These are phyloP conservation scores for Apostasia ramifera DNA, from an alignment of 106 monocot genomes.

Conservation along the genomic window DNA sequence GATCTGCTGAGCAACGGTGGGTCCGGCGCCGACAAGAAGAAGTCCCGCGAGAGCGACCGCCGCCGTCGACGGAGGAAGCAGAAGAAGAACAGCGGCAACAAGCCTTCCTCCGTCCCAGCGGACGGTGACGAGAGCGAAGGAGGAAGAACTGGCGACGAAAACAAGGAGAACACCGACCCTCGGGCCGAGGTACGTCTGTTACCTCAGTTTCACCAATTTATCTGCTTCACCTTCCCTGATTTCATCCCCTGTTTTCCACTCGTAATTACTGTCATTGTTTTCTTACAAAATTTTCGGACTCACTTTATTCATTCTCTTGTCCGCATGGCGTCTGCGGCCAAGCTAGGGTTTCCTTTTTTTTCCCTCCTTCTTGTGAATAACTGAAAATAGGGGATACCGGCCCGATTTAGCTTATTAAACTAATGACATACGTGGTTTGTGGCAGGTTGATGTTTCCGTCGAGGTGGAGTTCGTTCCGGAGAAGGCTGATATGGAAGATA, in stretches of 20 bases:
- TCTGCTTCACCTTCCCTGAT: constrained; percentile 3
- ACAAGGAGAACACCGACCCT: constrained; percentile 31
- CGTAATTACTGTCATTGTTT: not conserved
- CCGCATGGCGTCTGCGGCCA: not conserved
- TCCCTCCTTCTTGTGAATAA: not conserved
- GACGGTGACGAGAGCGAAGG: constrained; percentile 23
- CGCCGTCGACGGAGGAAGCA: constrained; percentile 82
- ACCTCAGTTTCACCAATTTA: not conserved
- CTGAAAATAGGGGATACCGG: too few relatives aligned
- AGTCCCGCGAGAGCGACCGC: constrained; percentile 64
- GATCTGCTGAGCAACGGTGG: constrained; percentile 19
- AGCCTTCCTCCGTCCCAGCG: not conserved
- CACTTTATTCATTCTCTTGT: not conserved
- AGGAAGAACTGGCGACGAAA: constrained; percentile 14
- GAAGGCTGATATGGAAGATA: constrained; percentile 68
- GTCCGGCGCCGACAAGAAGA: constrained; percentile 44
- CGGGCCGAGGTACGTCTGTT: constrained; percentile 23
- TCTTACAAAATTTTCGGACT: constrained; percentile 4
- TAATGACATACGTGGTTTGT: too few relatives aligned
- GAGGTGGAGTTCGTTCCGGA: constrained; percentile 92
- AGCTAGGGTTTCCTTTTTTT: constrained; percentile 2
- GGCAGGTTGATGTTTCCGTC: constrained; percentile 48
- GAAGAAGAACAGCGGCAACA: constrained; percentile 71
- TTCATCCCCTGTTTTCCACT: not conserved
- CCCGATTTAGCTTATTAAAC: too few relatives aligned